phyloP scores from a whole-genome alignment of 2,329 filamentous ascomycete genomes.

The Colletotrichum abscissum region DNA sequence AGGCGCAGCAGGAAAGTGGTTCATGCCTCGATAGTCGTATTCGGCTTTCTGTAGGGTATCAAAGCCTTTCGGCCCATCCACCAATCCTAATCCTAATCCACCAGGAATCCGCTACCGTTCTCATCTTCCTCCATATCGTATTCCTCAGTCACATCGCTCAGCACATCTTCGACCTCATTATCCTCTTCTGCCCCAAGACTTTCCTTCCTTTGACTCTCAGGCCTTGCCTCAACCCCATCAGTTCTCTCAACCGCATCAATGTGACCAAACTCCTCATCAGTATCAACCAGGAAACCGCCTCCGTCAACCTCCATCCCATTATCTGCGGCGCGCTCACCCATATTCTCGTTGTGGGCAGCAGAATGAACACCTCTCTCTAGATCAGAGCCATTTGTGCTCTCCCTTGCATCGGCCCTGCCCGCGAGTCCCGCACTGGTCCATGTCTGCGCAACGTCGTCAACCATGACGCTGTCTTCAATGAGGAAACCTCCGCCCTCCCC shows the following conservation, averaged over 20 bases:
- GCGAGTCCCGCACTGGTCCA: neutral
- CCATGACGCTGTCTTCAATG: neutral
- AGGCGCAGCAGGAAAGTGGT: no score
- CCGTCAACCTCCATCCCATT: no score
- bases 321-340: neutral
- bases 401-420: neutral
- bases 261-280: neutral
- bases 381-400: neutral
- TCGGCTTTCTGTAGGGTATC: neutral
- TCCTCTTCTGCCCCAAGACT: conserved; percentile 36
- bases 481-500: conserved; percentile 8
- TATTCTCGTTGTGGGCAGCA: neutral
- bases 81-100: conserved; percentile 44
- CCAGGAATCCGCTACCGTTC: conserved; percentile 58
- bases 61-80: neutral
- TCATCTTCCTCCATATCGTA: conserved; percentile 55
- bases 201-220: conserved; percentile 21
- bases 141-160: conserved; percentile 56
- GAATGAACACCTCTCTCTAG: neutral
- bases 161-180: conserved; percentile 49
- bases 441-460: neutral
- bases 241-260: neutral
- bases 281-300: neutral
- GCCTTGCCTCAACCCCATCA: neutral
- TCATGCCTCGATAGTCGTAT: no score